A percentile compares a stretch with the other conserved stretches of the same genome.
Conservation (phyloP, 2,329 filamentous ascomycete genomes). For the Aspergillus viridinutans region DNA sequence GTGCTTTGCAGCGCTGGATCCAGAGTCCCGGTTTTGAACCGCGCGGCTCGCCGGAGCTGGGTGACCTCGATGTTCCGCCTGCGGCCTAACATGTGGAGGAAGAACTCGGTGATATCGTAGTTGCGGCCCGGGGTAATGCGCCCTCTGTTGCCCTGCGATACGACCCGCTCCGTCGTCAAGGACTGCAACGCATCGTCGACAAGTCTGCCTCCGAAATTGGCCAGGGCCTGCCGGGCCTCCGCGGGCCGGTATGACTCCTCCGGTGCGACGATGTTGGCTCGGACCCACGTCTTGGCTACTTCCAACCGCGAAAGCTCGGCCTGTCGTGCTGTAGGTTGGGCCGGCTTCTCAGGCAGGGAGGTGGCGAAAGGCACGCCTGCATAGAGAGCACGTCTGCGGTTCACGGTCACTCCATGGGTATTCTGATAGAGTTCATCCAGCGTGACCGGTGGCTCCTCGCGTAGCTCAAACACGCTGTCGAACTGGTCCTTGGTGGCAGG, state of each 20-base stretch:
- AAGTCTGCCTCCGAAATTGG: constrained; percentile 28
- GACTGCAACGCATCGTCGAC: constrained; percentile 39
- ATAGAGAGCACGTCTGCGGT: constrained; percentile 31
- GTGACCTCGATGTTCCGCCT: constrained; percentile 36
- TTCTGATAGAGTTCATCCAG: constrained; percentile 36
- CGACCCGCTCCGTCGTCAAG: constrained; percentile 38
- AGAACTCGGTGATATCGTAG: constrained; percentile 41
- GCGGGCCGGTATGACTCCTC: constrained; percentile 38
- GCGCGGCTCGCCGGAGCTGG: constrained; percentile 38
- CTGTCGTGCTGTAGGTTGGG: constrained; percentile 9
- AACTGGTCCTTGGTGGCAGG: constrained; percentile 43
- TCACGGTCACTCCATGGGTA: constrained; percentile 27
- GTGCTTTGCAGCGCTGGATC: constrained; percentile 34
- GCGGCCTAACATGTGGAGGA: constrained; percentile 37
- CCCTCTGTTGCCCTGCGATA: constrained; percentile 37
- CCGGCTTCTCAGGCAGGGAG: constrained; percentile 14
- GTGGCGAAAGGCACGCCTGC: constrained; percentile 35
- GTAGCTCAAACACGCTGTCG: constrained; percentile 38
- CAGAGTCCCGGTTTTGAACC: constrained; percentile 41
- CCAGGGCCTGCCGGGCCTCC: constrained; percentile 34
- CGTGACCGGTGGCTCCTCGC: constrained; percentile 28
- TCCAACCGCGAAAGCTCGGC: constrained; percentile 26
- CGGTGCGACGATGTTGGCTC: constrained; percentile 44
- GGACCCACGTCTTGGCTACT: constrained; percentile 45
- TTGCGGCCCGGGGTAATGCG: constrained; percentile 40